A percentile compares a stretch with the other conserved stretches of the same genome.
phyloP scores from a whole-genome alignment of 768 basidiomycete genomes.

The Pleurotus ostreatus region DNA sequence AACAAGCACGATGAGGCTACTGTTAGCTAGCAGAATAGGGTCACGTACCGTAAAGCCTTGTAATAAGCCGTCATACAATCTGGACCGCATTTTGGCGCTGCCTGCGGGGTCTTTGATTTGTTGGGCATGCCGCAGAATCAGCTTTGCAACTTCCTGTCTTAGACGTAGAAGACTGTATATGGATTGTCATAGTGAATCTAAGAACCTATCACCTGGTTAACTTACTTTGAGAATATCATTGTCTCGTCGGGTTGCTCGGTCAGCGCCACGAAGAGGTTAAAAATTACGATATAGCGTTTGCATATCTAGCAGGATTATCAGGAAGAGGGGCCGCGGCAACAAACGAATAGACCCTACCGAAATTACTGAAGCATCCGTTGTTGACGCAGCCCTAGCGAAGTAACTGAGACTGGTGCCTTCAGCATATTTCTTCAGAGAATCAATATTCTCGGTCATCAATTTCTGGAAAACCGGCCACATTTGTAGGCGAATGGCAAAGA shows the following conservation, averaged over 20 bases:
- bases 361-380: slow-evolving; percentile 67
- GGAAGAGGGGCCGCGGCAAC: slow-evolving; percentile 9
- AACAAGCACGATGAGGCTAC: slow-evolving; percentile 27
- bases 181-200: too few relatives aligned
- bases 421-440: slow-evolving; percentile 76
- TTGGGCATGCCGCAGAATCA: slow-evolving; percentile 70
- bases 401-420: slow-evolving; percentile 65
- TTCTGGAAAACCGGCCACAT: slow-evolving; percentile 96
- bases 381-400: slow-evolving; percentile 54
- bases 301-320: slow-evolving; percentile 46
- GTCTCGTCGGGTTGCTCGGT: slow-evolving; percentile 86
- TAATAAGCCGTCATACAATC: slow-evolving; percentile 73
- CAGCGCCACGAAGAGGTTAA: slow-evolving; percentile 78
- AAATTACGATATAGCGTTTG: slow-evolving; percentile 72
- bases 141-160: slow-evolving; percentile 75
- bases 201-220: not conserved
- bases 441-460: slow-evolving; percentile 78
- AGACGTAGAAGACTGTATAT: slow-evolving; percentile 70
- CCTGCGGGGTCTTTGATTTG: slow-evolving; percentile 58
- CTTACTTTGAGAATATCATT: slow-evolving; percentile 94
- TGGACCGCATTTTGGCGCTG: slow-evolving; percentile 64
- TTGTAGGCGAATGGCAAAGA: slow-evolving; percentile 75
- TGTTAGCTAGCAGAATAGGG: not conserved
- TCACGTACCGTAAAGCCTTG: slow-evolving; percentile 63
- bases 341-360: slow-evolving; percentile 39